phyloP scores from a whole-genome alignment of 2,329 filamentous ascomycete genomes.

The Botryotinia globosa region DNA sequence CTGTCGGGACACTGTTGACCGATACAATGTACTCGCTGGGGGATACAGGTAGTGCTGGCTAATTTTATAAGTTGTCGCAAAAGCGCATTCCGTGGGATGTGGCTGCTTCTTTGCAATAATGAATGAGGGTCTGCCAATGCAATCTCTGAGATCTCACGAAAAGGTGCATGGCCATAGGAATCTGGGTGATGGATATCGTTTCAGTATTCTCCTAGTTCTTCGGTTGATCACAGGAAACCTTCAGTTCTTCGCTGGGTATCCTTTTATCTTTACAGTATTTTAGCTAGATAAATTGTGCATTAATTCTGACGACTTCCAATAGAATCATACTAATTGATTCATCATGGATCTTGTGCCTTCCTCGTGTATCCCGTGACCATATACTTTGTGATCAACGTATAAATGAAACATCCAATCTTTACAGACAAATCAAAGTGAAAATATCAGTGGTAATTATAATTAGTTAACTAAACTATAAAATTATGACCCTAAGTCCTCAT shows the following conservation, averaged over 20 bases:
- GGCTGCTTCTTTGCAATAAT: accelerated
- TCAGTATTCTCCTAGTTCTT: background rate
- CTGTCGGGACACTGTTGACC: background rate
- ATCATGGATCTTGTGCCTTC: background rate
- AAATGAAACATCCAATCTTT: background rate
- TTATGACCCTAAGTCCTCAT: accelerated
- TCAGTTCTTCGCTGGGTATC: background rate
- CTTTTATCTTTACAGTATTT: background rate
- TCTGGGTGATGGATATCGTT: accelerated
- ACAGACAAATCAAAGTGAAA: background rate
- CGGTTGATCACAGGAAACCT: background rate
- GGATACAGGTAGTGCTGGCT: background rate
- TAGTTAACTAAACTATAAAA: accelerated
- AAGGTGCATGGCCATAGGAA: background rate
- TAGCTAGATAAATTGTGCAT: no score
- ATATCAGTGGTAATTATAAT: no score
- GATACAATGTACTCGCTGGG: background rate
- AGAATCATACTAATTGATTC: background rate
- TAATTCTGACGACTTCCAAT: accelerated
- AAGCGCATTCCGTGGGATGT: no score
- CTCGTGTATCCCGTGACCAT: background rate
- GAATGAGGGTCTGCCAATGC: accelerated
- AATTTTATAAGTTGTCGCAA: background rate
- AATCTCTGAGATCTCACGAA: background rate
- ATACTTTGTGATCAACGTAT: background rate